Percentiles rank a stretch among this genome's conserved stretches.
Evolutionary conservation across 23 red algal species (phyloP).

Genomic region (Pyropia yezoensis): DNA sequence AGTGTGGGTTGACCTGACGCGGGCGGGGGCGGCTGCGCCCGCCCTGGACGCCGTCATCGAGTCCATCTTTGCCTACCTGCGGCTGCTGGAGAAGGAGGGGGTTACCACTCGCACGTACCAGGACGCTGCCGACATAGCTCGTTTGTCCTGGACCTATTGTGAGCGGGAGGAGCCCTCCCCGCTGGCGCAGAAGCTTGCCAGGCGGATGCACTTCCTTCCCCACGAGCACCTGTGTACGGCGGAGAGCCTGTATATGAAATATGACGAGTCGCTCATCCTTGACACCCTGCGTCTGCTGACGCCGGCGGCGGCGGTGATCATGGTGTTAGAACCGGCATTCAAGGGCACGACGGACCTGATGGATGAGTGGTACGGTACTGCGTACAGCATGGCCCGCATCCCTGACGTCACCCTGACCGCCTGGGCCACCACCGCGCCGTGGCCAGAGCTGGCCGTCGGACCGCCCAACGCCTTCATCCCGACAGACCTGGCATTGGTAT

Average conservation of each 20-base stretch:
- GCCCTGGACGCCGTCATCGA: constrained; percentile 43
- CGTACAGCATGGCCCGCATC: constrained; percentile 31
- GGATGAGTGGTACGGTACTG: constrained; percentile 87
- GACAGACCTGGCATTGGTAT: constrained; percentile 47
- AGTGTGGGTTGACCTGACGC: constrained; percentile 52
- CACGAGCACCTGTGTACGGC: constrained; percentile 31
- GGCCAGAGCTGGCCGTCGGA: constrained; percentile 33
- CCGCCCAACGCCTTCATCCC: constrained; percentile 76
- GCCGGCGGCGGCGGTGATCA: constrained; percentile 34
- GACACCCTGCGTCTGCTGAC: constrained; percentile 20
- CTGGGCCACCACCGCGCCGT: constrained; percentile 11
- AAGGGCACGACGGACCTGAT: constrained; percentile 6
- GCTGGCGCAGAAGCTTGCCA: constrained; percentile 23
- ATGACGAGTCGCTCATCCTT: no score
- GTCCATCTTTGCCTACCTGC: constrained; percentile 55
- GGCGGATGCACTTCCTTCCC: constrained; percentile 23
- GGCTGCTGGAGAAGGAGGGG: constrained; percentile 21
- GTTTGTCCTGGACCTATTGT: constrained; percentile 52
- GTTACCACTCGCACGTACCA: constrained; percentile 26
- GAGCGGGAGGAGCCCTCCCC: constrained; percentile 42
- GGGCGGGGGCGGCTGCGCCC: constrained; percentile 28
- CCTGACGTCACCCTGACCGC: background rate
- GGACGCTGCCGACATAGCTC: constrained; percentile 43
- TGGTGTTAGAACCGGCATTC: constrained; percentile 23
- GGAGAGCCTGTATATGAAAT: constrained; percentile 5